phyloP scores from a whole-genome alignment of 768 basidiomycete genomes.

The Xerocomellus dryophilus region DNA sequence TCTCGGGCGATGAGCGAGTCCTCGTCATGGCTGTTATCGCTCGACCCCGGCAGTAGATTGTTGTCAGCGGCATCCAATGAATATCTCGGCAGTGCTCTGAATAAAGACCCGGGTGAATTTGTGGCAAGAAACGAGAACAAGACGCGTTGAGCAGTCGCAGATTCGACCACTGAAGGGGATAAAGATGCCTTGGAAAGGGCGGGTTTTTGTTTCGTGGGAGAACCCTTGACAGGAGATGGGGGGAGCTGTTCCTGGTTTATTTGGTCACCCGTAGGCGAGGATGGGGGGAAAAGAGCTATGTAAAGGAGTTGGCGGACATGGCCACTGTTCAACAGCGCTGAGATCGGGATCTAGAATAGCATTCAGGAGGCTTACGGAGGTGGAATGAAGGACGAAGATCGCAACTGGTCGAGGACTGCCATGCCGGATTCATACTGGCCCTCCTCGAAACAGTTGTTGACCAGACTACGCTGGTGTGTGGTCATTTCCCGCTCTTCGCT shows the following conservation, averaged over 20 bases:
- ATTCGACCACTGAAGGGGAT: slow-evolving; percentile 44
- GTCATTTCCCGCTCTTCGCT: slow-evolving; percentile 44
- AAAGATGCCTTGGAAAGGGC: slow-evolving; percentile 39
- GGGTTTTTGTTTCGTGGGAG: slow-evolving; percentile 49
- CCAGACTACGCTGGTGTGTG: slow-evolving; percentile 49
- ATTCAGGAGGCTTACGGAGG: slow-evolving; percentile 45
- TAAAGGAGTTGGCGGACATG: slow-evolving; percentile 69
- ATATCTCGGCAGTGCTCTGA: slow-evolving; percentile 54
- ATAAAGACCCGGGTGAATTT: slow-evolving; percentile 52
- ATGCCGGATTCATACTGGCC: slow-evolving; percentile 72
- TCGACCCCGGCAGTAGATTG: background rate
- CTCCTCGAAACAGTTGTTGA: slow-evolving; percentile 76
- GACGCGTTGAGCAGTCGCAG: slow-evolving; percentile 50
- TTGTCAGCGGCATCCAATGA: slow-evolving; percentile 19
- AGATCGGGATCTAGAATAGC: slow-evolving; percentile 9
- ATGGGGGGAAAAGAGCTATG: slow-evolving; percentile 62
- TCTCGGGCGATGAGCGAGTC: slow-evolving; percentile 60
- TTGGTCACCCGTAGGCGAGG: slow-evolving; percentile 14
- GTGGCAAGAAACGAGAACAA: slow-evolving; percentile 55
- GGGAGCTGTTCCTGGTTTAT: slow-evolving; percentile 21
- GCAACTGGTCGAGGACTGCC: slow-evolving; percentile 57
- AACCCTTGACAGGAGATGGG: slow-evolving; percentile 37
- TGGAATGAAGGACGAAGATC: slow-evolving; percentile 55
- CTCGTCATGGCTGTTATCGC: slow-evolving; percentile 36
- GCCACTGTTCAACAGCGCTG: slow-evolving; percentile 37